These are phyloP conservation scores for Phytophthora chlamydospora DNA, from an alignment of 352 stramenopile species.

Conservation along the genomic window DNA sequence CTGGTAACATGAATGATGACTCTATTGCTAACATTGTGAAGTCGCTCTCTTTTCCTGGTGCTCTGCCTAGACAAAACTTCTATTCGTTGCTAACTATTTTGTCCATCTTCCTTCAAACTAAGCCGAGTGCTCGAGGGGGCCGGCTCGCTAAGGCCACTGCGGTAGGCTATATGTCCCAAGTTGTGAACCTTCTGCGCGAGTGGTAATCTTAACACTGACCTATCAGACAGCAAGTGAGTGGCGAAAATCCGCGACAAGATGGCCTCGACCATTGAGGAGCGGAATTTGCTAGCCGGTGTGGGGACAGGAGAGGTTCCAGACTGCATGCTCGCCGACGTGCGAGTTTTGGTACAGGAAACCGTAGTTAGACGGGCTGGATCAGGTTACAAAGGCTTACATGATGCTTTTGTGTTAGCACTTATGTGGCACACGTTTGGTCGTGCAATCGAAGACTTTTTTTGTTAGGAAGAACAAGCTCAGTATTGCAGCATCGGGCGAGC, in stretches of 20 bases:
- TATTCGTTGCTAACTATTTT: too few relatives aligned
- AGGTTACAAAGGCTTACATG: neutral
- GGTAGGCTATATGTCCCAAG: slow-evolving; percentile 10
- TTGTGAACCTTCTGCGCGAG: neutral
- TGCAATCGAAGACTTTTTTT: slow-evolving; percentile 12
- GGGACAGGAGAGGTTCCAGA: slow-evolving; percentile 2
- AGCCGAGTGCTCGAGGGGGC: neutral
- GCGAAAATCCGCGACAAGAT: slow-evolving; percentile 8
- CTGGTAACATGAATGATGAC: slow-evolving; percentile 12
- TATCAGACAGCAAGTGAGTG: slow-evolving; percentile 7
- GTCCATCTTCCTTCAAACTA: too few relatives aligned
- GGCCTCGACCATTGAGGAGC: too few relatives aligned
- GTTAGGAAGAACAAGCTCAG: slow-evolving; percentile 2
- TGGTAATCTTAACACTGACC: too few relatives aligned
- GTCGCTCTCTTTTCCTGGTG: neutral
- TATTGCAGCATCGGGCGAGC: slow-evolving; percentile 1
- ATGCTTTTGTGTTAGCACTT: slow-evolving; percentile 1
- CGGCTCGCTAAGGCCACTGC: slow-evolving; percentile 1
- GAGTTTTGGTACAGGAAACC: too few relatives aligned
- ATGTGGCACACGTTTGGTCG: slow-evolving; percentile 18
- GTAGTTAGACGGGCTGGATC: neutral
- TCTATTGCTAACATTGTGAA: slow-evolving; percentile 2
- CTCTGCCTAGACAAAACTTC: slow-evolving; percentile 6
- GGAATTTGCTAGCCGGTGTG: too few relatives aligned
- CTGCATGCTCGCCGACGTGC: too few relatives aligned